Percentiles rank a stretch among this genome's conserved stretches.
These are phyloP conservation scores for Lentithecium fluviatile DNA, from an alignment of 495 filamentous ascomycete genomes.

Conservation along the genomic window DNA sequence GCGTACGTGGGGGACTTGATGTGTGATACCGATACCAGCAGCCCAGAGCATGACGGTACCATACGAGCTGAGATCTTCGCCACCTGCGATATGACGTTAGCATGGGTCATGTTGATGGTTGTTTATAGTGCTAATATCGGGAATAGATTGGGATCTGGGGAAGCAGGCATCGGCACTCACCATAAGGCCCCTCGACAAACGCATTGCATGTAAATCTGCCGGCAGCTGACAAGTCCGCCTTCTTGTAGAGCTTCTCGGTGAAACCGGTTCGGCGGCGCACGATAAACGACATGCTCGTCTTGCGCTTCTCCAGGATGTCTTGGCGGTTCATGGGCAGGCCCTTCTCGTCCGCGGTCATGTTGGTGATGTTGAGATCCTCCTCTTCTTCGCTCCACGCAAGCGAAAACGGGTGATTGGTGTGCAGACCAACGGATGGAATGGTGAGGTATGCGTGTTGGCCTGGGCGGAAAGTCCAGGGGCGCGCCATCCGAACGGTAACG, in stretches of 20 bases:
- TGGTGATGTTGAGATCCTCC: conserved; percentile 31
- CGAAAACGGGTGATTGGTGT: conserved; percentile 92
- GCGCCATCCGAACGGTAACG: conserved; percentile 76
- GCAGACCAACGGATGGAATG: conserved; percentile 69
- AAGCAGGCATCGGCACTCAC: conserved; percentile 37
- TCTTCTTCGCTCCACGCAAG: conserved; percentile 75
- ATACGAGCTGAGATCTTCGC: conserved; percentile 82
- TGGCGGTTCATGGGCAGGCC: conserved; percentile 41
- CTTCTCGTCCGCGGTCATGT: conserved; percentile 42
- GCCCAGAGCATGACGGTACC: conserved; percentile 87
- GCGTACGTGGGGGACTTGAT: conserved; percentile 85
- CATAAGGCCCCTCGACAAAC: conserved; percentile 85
- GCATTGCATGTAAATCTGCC: conserved; percentile 55
- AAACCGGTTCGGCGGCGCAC: conserved; percentile 84
- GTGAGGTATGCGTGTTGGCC: conserved; percentile 90
- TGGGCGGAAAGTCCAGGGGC: conserved; percentile 72
- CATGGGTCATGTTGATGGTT: conserved; percentile 14
- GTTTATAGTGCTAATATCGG: conserved; percentile 21
- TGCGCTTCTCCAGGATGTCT: conserved; percentile 39
- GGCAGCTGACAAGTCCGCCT: conserved; percentile 48
- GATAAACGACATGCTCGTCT: conserved; percentile 69
- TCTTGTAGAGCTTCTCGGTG: conserved; percentile 76
- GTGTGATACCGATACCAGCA: conserved; percentile 90
- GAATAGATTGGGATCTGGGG: conserved; percentile 22
- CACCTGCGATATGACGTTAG: conserved; percentile 46